These are phyloP conservation scores for Hypoxylon sp. DNA, from an alignment of 2,329 filamentous ascomycete species.

Conservation along the genomic window DNA sequence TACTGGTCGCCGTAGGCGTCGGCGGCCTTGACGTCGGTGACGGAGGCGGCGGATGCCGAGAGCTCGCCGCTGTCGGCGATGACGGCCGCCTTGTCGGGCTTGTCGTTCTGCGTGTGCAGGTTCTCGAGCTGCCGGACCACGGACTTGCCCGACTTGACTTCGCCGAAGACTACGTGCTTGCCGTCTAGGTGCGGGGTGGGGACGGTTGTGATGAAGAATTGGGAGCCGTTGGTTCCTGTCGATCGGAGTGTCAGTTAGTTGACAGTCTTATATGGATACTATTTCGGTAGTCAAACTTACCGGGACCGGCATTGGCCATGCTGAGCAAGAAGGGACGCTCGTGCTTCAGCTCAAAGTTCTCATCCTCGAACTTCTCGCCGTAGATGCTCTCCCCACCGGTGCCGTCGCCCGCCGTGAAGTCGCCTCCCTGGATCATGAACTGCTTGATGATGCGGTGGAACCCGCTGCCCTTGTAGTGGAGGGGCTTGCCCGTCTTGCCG, in stretches of 20 bases:
- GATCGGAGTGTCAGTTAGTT: no score
- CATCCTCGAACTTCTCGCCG: constrained; percentile 94
- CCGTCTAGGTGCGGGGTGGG: constrained; percentile 92
- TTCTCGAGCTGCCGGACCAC: constrained; percentile 91
- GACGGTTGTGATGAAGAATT: constrained; percentile 98
- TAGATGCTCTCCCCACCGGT: constrained; percentile 98
- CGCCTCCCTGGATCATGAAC: constrained; percentile 98
- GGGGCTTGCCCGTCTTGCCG: constrained; percentile 81
- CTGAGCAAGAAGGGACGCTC: constrained; percentile 91
- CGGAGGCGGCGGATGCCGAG: constrained; percentile 63
- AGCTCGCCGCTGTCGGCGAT: constrained; percentile 90
- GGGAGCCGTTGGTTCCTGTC: constrained; percentile 88
- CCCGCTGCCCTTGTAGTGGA: constrained; percentile 90
- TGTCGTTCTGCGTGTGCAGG: constrained; percentile 78
- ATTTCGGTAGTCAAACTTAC: constrained; percentile 57
- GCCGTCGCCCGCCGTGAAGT: constrained; percentile 94
- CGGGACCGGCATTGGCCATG: constrained; percentile 97
- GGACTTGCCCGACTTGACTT: constrained; percentile 92
- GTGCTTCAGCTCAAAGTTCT: constrained; percentile 93
- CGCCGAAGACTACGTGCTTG: constrained; percentile 97
- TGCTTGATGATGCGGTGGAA: constrained; percentile 99
- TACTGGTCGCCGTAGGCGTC: constrained; percentile 89
- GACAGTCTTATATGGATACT: no score
- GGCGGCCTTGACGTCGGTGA: constrained; percentile 60
- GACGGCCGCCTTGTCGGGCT: constrained; percentile 75